Conservation (phyloP, 495 filamentous ascomycete species). For the Lentithecium fluviatile region DNA sequence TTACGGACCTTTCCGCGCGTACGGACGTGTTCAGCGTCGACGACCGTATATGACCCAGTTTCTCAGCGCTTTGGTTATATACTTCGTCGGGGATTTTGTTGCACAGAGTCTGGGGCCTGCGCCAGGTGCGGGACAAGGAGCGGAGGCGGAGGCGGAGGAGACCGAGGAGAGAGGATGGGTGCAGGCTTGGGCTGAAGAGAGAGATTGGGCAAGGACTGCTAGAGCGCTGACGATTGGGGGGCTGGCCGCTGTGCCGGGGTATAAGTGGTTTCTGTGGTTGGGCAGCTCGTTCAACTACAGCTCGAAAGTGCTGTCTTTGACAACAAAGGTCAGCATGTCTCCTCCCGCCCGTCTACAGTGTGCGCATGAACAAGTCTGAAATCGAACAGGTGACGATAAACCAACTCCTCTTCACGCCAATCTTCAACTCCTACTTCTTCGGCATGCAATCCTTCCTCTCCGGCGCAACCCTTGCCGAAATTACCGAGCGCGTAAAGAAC, state of each 20-base stretch:
- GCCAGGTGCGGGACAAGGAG: background rate
- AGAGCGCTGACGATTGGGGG: constrained; percentile 72
- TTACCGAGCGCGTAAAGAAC: constrained; percentile 65
- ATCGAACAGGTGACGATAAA: constrained; percentile 69
- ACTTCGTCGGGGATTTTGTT: constrained; percentile 74
- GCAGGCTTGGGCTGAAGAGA: background rate
- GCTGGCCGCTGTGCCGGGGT: constrained; percentile 70
- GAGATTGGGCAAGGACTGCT: constrained; percentile 53
- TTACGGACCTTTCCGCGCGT: constrained; percentile 58
- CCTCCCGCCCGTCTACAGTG: background rate
- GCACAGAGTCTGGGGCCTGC: constrained; percentile 60
- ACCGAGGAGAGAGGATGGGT: background rate
- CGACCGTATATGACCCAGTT: constrained; percentile 78
- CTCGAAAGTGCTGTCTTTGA: constrained; percentile 55
- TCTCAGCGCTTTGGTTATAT: constrained; percentile 71
- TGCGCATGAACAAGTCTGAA: constrained; percentile 51
- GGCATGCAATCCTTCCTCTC: constrained; percentile 69
- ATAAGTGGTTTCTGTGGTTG: constrained; percentile 84
- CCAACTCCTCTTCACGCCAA: constrained; percentile 76
- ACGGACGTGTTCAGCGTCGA: constrained; percentile 65
- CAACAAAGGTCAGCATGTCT: constrained; percentile 10
- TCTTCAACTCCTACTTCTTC: constrained; percentile 94
- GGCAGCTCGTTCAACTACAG: constrained; percentile 76
- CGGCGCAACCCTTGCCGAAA: constrained; percentile 58
- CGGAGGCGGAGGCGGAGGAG: background rate